Percentiles rank a stretch among this genome's conserved stretches.
These are phyloP conservation scores for Trypanosoma brucei DNA, from an alignment of 208 protist genomes.

Conservation along the genomic window DNA sequence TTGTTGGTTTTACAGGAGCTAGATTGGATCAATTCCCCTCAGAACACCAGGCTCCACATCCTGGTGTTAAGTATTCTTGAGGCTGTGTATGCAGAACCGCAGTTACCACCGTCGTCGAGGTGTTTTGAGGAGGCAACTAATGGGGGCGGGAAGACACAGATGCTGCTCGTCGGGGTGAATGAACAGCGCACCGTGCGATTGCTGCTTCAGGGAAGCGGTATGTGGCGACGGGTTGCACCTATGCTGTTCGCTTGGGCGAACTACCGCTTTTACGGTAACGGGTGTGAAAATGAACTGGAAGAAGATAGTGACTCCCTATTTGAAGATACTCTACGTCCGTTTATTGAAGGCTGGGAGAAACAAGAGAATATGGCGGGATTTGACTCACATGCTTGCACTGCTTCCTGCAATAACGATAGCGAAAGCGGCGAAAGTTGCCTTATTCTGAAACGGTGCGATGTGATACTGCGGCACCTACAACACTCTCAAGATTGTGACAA, in stretches of 20 bases:
- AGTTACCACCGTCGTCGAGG: not conserved
- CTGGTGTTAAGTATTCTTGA: constrained; percentile 19
- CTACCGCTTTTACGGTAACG: not conserved
- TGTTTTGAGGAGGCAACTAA: not conserved
- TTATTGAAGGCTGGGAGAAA: not conserved
- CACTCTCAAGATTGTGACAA: constrained; percentile 6
- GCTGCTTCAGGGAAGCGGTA: constrained; percentile 4
- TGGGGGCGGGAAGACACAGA: constrained; percentile 1
- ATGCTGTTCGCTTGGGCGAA: constrained; percentile 23
- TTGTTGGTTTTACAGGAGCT: constrained; percentile 19
- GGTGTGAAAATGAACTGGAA: not conserved
- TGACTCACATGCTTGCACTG: too few relatives aligned
- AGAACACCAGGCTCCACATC: constrained; percentile 8
- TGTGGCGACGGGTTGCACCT: constrained; percentile 7
- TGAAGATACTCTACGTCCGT: not conserved
- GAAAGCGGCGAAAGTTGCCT: too few relatives aligned
- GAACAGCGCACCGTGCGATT: constrained; percentile 12
- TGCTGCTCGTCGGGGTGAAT: not conserved
- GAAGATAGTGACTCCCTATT: not conserved
- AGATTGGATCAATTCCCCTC: constrained; percentile 11
- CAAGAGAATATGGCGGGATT: not conserved
- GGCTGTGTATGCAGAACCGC: constrained; percentile 1
- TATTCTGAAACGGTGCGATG: too few relatives aligned
- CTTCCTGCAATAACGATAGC: too few relatives aligned
- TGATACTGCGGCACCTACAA: not conserved